Evolutionary conservation across 129 eudicot genomes (phyloP).

Genomic region (Chrysanthemum makinoi): DNA sequence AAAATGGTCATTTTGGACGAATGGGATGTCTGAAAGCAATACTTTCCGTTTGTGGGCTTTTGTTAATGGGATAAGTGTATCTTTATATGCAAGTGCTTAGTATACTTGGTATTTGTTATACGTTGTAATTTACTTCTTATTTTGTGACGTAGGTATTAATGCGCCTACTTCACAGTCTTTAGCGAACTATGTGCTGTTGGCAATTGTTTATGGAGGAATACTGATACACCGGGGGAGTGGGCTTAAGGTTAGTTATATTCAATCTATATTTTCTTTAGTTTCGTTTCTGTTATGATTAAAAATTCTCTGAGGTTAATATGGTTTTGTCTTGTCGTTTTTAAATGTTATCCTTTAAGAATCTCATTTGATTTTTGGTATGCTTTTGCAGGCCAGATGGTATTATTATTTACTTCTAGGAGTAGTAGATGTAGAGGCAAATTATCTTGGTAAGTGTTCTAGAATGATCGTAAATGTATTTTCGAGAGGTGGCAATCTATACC

Average conservation of each 20-base stretch:
- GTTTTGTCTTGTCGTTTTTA: background rate
- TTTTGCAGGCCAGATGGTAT: slow-evolving; percentile 89
- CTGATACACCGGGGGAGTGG: slow-evolving; percentile 55
- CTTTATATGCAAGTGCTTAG: background rate
- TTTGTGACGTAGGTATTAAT: slow-evolving; percentile 61
- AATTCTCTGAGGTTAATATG: background rate
- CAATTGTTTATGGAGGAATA: slow-evolving; percentile 65
- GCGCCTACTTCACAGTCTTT: slow-evolving; percentile 96
- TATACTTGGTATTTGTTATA: background rate
- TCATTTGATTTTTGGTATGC: background rate
- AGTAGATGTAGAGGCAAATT: slow-evolving; percentile 94
- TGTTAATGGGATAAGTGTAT: background rate
- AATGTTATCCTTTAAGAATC: background rate
- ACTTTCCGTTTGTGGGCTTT: background rate
- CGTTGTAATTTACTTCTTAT: slow-evolving; percentile 14
- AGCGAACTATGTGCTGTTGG: slow-evolving; percentile 75
- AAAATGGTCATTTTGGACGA: slow-evolving; percentile 6
- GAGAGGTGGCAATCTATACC: too few species aligned
- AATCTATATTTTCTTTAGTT: slow-evolving; percentile 6
- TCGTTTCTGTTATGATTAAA: background rate
- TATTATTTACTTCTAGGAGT: slow-evolving; percentile 82
- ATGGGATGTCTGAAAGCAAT: background rate
- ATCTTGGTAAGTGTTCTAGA: slow-evolving; percentile 59
- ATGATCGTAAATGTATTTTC: background rate
- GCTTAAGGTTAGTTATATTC: slow-evolving; percentile 61